These are phyloP conservation scores for Rhizopus arrhizus DNA, from an alignment of 371 early-diverging fungal species.

Conservation along the genomic window DNA sequence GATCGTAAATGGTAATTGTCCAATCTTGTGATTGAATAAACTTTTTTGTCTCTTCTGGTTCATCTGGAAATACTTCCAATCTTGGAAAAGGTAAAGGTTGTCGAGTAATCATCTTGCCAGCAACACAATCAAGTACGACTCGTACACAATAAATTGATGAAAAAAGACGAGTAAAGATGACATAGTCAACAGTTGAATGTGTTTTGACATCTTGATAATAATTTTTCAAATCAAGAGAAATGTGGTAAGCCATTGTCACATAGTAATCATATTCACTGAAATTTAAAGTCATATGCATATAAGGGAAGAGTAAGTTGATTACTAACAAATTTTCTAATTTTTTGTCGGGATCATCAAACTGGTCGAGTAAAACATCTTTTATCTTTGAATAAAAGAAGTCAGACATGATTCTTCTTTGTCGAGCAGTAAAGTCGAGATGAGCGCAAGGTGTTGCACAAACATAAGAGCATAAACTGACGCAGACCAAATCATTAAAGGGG, in stretches of 20 bases:
- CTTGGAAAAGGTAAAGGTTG: background rate
- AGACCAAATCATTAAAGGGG: slow-evolving; percentile 5
- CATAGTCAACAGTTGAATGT: background rate
- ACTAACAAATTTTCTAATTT: slow-evolving; percentile 21
- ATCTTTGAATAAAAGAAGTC: slow-evolving; percentile 21
- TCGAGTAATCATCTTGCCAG: background rate
- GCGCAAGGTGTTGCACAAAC: slow-evolving; percentile 17
- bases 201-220: background rate
- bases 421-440: slow-evolving; percentile 3
- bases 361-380: slow-evolving; percentile 18
- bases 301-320: slow-evolving; percentile 12
- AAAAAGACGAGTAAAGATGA: slow-evolving; percentile 10
- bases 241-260: slow-evolving; percentile 14
- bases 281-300: slow-evolving; percentile 16
- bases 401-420: slow-evolving; percentile 13
- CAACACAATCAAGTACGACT: slow-evolving; percentile 4
- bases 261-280: slow-evolving; percentile 10
- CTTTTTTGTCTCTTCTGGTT: slow-evolving; percentile 2
- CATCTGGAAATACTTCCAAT: slow-evolving; percentile 9
- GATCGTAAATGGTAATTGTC: slow-evolving; percentile 2
- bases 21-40: slow-evolving; percentile 5
- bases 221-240: slow-evolving; percentile 13
- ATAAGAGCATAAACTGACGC: slow-evolving; percentile 16
- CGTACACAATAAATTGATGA: background rate
- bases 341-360: slow-evolving; percentile 24